These are phyloP conservation scores for Lachancea fermentati DNA, from an alignment of 805 yeast species.

Conservation along the genomic window DNA sequence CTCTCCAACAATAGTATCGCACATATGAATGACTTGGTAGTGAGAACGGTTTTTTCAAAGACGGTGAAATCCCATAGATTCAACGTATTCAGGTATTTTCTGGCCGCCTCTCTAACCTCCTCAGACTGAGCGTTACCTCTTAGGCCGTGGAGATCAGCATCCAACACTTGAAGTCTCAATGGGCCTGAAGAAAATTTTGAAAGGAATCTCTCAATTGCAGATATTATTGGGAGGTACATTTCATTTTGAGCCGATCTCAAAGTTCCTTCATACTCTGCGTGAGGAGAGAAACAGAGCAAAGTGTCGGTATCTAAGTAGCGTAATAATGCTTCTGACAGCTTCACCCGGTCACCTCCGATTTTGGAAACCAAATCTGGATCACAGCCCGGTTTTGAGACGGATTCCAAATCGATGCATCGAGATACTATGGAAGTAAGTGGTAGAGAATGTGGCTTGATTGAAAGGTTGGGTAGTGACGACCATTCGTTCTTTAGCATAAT, in stretches of 20 bases:
- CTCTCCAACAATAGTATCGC: slow-evolving; percentile 64
- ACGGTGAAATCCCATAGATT: slow-evolving; percentile 78
- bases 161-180: slow-evolving; percentile 53
- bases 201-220: slow-evolving; percentile 56
- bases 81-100: slow-evolving; percentile 56
- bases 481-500: slow-evolving; percentile 81
- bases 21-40: slow-evolving; percentile 79
- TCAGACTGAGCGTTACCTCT: slow-evolving; percentile 71
- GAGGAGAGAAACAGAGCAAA: slow-evolving; percentile 77
- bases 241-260: slow-evolving; percentile 77
- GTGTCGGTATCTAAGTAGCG: slow-evolving; percentile 94
- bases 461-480: slow-evolving; percentile 61
- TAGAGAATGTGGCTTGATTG: slow-evolving; percentile 68
- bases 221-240: slow-evolving; percentile 67
- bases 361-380: slow-evolving; percentile 50
- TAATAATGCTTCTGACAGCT: slow-evolving; percentile 54
- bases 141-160: slow-evolving; percentile 76
- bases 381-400: slow-evolving; percentile 33
- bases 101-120: slow-evolving; percentile 55
- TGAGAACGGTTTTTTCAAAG: slow-evolving; percentile 80
- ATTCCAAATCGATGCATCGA: slow-evolving; percentile 72
- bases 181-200: slow-evolving; percentile 28
- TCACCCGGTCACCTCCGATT: slow-evolving; percentile 51
- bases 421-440: slow-evolving; percentile 87
- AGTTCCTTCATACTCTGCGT: slow-evolving; percentile 73